Conservation (phyloP, 2,329 filamentous ascomycete genomes). For the Aspergillus sp. region DNA sequence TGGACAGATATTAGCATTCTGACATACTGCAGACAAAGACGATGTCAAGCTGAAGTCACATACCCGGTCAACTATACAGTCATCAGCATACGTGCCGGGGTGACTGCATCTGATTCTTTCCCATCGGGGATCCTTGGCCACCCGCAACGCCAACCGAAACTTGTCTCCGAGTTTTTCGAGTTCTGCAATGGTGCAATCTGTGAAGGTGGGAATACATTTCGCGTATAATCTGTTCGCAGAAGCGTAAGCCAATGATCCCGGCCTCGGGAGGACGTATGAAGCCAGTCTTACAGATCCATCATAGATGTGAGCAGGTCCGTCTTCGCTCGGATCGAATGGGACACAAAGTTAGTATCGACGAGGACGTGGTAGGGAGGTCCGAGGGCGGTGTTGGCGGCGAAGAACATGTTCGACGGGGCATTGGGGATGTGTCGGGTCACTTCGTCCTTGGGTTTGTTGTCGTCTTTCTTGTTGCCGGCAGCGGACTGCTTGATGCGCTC, state of each 20-base stretch:
- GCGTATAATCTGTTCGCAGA: slow-evolving; percentile 65
- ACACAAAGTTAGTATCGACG: slow-evolving; percentile 87
- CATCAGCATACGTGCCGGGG: slow-evolving; percentile 83
- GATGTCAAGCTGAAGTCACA: neutral
- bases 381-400: slow-evolving; percentile 82
- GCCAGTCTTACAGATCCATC: slow-evolving; percentile 65
- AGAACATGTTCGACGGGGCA: slow-evolving; percentile 83
- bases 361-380: slow-evolving; percentile 79
- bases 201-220: slow-evolving; percentile 86
- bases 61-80: slow-evolving; percentile 74
- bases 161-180: slow-evolving; percentile 86
- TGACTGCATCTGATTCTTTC: slow-evolving; percentile 85
- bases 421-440: slow-evolving; percentile 14
- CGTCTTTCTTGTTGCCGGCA: slow-evolving; percentile 5
- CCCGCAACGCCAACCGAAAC: slow-evolving; percentile 80
- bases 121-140: slow-evolving; percentile 88
- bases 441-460: slow-evolving; percentile 17
- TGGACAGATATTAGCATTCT: neutral
- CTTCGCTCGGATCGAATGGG: slow-evolving; percentile 87
- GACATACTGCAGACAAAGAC: neutral
- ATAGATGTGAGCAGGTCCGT: slow-evolving; percentile 82
- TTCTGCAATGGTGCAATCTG: slow-evolving; percentile 78
- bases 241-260: slow-evolving; percentile 5
- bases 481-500: slow-evolving; percentile 20
- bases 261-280: neutral